Evolutionary conservation across 805 yeast genomes (phyloP), one percentile per base, ranked within the genome.

Genomic region (Teunomyces panamensis): DNA sequence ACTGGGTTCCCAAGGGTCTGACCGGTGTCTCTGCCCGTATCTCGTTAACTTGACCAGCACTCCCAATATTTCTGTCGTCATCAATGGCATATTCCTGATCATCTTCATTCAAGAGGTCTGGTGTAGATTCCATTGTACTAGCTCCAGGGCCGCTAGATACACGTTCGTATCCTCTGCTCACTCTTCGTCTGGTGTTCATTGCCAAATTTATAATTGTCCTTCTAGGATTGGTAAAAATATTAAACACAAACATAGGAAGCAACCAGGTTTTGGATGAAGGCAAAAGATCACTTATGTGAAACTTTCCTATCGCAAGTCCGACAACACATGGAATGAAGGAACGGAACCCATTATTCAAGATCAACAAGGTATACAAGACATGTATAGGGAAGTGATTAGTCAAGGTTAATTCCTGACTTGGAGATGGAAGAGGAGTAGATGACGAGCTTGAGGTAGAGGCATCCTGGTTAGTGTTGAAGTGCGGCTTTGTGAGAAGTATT

Each of bases 1-100:
- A 73, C 55, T 82, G 87, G 17, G 78, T 71, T 2, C 85, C 82
- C 30, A 84, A 63, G 0, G 87, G 80, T 44, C 88, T 64, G 9
- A 75, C 79, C 0, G 87, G 87, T 13, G 83, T 82, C 48, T 80
- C 86, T 7, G 79, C 78, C 42, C 78, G 59, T 14, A 72, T 72
- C 47, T 60, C 64, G 14, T 52, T 32, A 13, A 42, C 49, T 24
- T 51, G 50, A 11, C 45, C 35, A 3, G 27, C 48, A 20, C 56
- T 16, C 5, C 11, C 29, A 16, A 41, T 41, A 14, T 28, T 30
- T 7, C 34, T 16, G 11, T 20, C 57, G 5, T 54, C 56, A 17
- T 58, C 61, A 20, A 49, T 46, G 27, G 63, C 72, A 9, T 59
- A 62, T 7, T 60, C 67, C 42, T 52, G 55, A 48, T 63, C 48